Percentiles rank a stretch among this genome's conserved stretches.
Conservation (phyloP, 257 asterid species). For the Solanum appendiculatum region DNA sequence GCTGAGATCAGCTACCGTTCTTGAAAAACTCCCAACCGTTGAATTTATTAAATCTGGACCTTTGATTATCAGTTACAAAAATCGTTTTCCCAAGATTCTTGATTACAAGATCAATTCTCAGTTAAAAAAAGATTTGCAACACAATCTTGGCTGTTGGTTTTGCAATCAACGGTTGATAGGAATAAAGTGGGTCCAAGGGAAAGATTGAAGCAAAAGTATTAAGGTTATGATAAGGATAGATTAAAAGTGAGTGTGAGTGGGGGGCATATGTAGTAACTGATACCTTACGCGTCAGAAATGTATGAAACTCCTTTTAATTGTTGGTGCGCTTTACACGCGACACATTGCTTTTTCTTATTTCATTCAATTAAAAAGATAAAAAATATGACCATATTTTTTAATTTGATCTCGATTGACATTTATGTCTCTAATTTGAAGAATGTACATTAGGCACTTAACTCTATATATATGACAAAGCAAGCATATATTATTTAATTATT, state of each 20-base stretch:
- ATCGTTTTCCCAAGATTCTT: constrained; percentile 33
- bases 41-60: constrained; percentile 2
- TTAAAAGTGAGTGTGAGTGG: neutral
- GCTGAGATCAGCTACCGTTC: constrained; percentile 4
- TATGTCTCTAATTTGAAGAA: no score
- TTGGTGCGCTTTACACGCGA: constrained; percentile 32
- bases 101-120: neutral
- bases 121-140: neutral
- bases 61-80: neutral
- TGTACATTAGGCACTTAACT: no score
- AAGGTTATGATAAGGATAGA: neutral
- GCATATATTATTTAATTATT: no score
- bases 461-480: no score
- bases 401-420: no score
- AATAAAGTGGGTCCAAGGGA: neutral
- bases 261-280: neutral
- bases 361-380: no score
- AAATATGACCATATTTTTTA: no score
- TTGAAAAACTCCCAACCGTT: constrained; percentile 19
- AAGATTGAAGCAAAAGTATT: neutral
- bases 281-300: neutral
- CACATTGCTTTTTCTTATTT: neutral
- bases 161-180: neutral
- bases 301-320: neutral
- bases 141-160: neutral